These are phyloP conservation scores for Trypanosoma congolense DNA, from an alignment of 208 protist genomes.

Conservation along the genomic window DNA sequence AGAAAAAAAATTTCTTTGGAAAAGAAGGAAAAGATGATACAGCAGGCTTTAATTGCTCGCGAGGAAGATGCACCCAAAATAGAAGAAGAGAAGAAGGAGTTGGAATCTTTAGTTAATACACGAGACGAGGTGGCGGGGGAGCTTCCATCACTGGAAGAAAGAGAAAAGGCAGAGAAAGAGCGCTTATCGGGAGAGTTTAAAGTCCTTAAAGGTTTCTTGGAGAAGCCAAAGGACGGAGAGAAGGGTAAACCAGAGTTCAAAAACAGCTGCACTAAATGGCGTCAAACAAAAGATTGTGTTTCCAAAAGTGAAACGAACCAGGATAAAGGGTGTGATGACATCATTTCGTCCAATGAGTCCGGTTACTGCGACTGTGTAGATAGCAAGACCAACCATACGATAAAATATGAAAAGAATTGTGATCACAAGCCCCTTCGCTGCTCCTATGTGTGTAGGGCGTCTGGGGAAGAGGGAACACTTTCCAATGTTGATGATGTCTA, in stretches of 20 bases:
- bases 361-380: conserved; percentile 60
- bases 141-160: conserved; percentile 21
- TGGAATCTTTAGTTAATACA: conserved; percentile 10
- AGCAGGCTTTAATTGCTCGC: conserved; percentile 17
- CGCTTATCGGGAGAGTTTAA: conserved; percentile 21
- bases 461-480: conserved; percentile 22
- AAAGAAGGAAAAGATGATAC: conserved; percentile 30
- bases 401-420: conserved; percentile 22
- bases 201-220: conserved; percentile 17
- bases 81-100: conserved; percentile 13
- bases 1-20: conserved; percentile 13
- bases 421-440: conserved; percentile 40
- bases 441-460: conserved; percentile 40
- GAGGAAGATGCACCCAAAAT: conserved; percentile 21
- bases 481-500: not conserved
- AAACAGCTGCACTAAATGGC: conserved; percentile 35
- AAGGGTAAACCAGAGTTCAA: conserved; percentile 1
- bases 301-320: conserved; percentile 15
- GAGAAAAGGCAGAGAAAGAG: conserved; percentile 27
- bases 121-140: conserved; percentile 8
- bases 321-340: conserved; percentile 36
- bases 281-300: conserved; percentile 35
- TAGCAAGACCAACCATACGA: conserved; percentile 4
- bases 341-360: conserved; percentile 24
- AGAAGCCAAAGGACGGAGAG: conserved; percentile 11